These are phyloP conservation scores for Kregervanrija fluxuum DNA, from an alignment of 805 yeast genomes.

Conservation along the genomic window DNA sequence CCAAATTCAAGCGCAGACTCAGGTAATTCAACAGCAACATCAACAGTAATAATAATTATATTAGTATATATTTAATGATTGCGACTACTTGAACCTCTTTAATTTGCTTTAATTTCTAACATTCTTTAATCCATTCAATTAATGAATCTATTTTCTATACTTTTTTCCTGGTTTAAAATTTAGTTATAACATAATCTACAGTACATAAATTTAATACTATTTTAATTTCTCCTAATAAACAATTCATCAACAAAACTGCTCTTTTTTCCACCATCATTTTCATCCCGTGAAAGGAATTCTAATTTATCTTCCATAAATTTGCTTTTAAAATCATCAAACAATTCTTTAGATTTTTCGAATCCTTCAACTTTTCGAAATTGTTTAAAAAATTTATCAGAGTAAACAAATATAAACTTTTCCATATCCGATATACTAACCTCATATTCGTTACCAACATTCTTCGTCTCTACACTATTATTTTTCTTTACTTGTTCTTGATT, in stretches of 20 bases:
- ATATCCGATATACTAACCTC: conserved; percentile 16
- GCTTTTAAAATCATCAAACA: conserved; percentile 24
- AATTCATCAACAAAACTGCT: conserved; percentile 8
- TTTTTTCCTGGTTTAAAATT: neutral
- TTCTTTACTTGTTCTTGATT: neutral
- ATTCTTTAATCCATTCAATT: neutral
- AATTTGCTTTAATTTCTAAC: no score
- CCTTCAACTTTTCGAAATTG: conserved; percentile 14
- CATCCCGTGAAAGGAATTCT: conserved; percentile 10
- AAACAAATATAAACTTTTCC: conserved; percentile 28
- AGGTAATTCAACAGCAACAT: conserved; percentile 3
- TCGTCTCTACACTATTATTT: neutral
- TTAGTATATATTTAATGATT: neutral
- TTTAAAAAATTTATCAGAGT: conserved; percentile 26
- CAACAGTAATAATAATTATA: neutral
- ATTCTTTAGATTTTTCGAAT: conserved; percentile 22
- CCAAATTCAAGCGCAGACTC: conserved; percentile 4
- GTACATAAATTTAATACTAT: no score
- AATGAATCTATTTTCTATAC: neutral
- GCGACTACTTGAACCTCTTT: no score
- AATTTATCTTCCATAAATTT: conserved; percentile 29
- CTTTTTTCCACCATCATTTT: conserved; percentile 5
- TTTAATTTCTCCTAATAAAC: neutral
- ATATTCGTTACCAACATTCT: neutral
- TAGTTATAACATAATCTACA: neutral